Base-by-base conservation (phyloP, 164 flowering plant species). In the Hamamelis virginiana region DNA sequence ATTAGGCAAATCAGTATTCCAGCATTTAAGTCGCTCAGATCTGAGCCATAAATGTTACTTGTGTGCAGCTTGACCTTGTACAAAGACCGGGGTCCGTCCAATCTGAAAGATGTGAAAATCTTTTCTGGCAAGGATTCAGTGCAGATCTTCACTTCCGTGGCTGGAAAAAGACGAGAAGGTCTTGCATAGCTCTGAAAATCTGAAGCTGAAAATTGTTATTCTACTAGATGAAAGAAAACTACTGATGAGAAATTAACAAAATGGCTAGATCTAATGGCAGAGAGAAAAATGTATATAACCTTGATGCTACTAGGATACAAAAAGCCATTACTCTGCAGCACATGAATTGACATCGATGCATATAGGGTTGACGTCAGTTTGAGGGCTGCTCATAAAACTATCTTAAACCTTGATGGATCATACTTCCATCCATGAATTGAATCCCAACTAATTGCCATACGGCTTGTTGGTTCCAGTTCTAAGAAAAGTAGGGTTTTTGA, bases 181-280 rank as follows among this genome's bases (percentile, higher is more conserved):
- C 72, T 88, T 59, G 87, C 89, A 74, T 81, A 94, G 25, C 72
- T 83, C 82, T 81, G 86, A 81, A 84, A 90, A 82, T 90, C 98
- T 94, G 83, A 59, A 52, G 58, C 28, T 62, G 55, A 57, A 51
- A 26, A 15, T 50, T 48, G n/a, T 16, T 5, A 50, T 50, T n/a
- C 16, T 50, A 15, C 53, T 15, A 5, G n/a, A 50, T 15, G 5
- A 15, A n/a, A 16, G 9, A 63, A 12, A 18, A n/a, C 51, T 21
- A 22, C 11, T 38, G 47, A 41, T 9, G 4, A 3, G 38, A 55
- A 53, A 66, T 13, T 15, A n/a, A 53, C 0, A 19, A 26, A 8
- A n/a, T 66, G 23, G 8, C 4, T 14, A 21, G 28, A 28, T 59
- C 62, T 21, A 33, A 27, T 28, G 9, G 9, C 19, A 59, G 2